Conservation (phyloP, 331 rosid species). For the Pyrus hybrid region DNA sequence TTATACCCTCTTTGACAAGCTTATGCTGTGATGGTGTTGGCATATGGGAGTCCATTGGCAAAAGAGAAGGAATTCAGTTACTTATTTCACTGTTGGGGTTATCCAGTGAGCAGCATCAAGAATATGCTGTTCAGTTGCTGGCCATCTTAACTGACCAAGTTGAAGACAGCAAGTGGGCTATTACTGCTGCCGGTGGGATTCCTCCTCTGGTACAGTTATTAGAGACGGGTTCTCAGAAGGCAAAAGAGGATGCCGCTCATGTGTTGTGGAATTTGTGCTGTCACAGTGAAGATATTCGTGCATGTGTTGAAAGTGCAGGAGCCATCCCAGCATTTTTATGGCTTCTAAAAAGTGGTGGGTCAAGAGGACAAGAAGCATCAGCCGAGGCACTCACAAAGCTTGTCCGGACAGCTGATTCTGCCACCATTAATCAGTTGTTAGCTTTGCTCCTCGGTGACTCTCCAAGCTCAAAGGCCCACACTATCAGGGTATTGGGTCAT, state of each 20-base stretch:
- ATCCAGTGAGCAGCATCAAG: constrained; percentile 96
- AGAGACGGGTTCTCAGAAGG: constrained; percentile 88
- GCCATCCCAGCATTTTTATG: constrained; percentile 86
- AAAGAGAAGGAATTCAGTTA: constrained; percentile 91
- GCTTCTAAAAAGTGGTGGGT: constrained; percentile 85
- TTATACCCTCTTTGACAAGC: constrained; percentile 67
- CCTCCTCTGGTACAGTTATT: constrained; percentile 91
- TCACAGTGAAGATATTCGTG: constrained; percentile 96
- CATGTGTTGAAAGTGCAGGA: constrained; percentile 97
- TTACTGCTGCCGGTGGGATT: constrained; percentile 98
- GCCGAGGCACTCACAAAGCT: constrained; percentile 86
- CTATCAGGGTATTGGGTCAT: constrained; percentile 81
- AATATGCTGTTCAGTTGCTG: constrained; percentile 82
- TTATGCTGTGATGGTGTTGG: constrained; percentile 70
- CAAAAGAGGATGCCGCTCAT: constrained; percentile 94
- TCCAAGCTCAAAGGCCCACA: constrained; percentile 67
- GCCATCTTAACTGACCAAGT: constrained; percentile 78
- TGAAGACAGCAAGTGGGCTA: constrained; percentile 99
- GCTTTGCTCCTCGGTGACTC: constrained; percentile 82
- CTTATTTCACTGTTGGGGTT: constrained; percentile 78
- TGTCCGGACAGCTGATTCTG: constrained; percentile 72
- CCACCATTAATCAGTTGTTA: constrained; percentile 80
- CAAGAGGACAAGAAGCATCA: constrained; percentile 87
- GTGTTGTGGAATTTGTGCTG: constrained; percentile 88
- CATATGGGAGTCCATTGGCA: constrained; percentile 86